phyloP scores from a whole-genome alignment of 83 land plant genomes.

The Picea abies region DNA sequence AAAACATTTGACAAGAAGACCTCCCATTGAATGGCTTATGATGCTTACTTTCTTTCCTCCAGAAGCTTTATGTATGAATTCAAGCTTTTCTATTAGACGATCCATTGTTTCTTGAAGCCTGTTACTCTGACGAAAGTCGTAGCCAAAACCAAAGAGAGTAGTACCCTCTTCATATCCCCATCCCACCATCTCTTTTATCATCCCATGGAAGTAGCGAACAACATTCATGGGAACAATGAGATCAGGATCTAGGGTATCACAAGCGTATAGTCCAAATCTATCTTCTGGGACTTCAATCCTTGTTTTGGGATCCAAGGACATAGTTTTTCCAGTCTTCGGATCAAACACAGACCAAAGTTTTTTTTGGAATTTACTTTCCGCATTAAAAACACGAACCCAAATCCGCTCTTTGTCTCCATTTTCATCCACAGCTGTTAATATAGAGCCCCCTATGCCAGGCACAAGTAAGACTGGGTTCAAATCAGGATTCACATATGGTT shows the following conservation, averaged over 20 bases:
- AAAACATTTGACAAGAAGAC: too few relatives aligned
- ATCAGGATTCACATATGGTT: not conserved
- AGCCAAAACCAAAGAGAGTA: too few relatives aligned
- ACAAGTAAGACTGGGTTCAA: constrained; percentile 91
- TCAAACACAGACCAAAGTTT: constrained; percentile 92
- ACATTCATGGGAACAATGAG: too few relatives aligned
- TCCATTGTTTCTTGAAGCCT: constrained; percentile 57
- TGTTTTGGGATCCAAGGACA: constrained; percentile 47
- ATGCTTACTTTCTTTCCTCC: too few relatives aligned
- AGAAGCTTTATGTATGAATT: too few relatives aligned
- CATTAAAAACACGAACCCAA: constrained; percentile 91
- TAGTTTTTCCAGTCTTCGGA: constrained; percentile 57
- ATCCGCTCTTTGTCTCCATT: constrained; percentile 80
- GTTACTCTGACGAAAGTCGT: constrained; percentile 52
- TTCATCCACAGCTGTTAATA: constrained; percentile 78
- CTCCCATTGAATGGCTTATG: too few relatives aligned
- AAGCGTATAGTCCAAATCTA: constrained; percentile 68
- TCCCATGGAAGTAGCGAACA: constrained; percentile 65
- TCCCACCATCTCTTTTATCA: constrained; percentile 76
- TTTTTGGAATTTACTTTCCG: constrained; percentile 74
- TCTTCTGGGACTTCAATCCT: constrained; percentile 45
- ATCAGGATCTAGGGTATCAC: constrained; percentile 56
- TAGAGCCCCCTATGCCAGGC: constrained; percentile 96
- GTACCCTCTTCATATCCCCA: too few relatives aligned
- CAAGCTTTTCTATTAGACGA: constrained; percentile 56